Evolutionary conservation across 2,329 filamentous ascomycete species (phyloP).

Genomic region (Colletotrichum cordylinicola): DNA sequence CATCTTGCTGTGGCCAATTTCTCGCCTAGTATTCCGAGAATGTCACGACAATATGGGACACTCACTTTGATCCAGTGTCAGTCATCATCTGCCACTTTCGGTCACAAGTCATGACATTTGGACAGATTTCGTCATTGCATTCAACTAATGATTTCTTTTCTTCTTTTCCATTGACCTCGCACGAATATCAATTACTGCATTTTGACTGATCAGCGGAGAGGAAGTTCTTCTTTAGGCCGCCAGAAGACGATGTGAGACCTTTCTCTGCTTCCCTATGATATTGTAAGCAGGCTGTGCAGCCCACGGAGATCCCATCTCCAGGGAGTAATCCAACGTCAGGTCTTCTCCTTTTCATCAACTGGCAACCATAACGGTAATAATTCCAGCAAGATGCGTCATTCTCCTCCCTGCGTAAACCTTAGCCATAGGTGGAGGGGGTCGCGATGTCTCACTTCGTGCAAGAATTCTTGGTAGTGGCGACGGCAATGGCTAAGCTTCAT

Average conservation of each 20-base stretch:
- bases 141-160: neutral
- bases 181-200: neutral
- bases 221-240: neutral
- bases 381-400: neutral
- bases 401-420: neutral
- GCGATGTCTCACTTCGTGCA: neutral
- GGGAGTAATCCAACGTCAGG: neutral
- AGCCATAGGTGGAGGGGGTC: neutral
- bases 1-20: no score
- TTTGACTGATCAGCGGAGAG: neutral
- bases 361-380: accelerated
- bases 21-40: no score
- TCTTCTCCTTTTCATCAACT: neutral
- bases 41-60: neutral
- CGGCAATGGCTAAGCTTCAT: neutral
- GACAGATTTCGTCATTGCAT: neutral
- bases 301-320: neutral
- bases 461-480: neutral
- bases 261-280: neutral
- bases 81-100: neutral
- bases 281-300: neutral
- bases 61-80: neutral
- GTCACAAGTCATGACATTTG: neutral
- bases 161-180: neutral
- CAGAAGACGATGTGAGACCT: neutral